Conservation (phyloP, 768 basidiomycete species). For the Podaxis sp. region DNA sequence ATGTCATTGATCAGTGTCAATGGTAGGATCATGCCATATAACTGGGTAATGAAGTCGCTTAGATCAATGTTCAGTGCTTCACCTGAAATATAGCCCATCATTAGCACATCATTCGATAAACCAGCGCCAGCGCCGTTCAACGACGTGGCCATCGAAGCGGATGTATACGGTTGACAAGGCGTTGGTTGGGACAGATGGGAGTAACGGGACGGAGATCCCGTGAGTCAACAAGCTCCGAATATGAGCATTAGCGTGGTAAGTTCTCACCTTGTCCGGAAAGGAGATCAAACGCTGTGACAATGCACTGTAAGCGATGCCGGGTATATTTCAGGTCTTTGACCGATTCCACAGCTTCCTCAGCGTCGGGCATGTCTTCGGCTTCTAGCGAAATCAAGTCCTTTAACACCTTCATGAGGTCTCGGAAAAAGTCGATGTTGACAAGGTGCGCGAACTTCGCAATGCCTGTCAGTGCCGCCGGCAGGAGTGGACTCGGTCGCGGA, state of each 20-base stretch:
- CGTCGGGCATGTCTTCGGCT: conserved; percentile 31
- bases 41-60: conserved; percentile 78
- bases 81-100: conserved; percentile 45
- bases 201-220: conserved; percentile 2
- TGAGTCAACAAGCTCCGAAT: conserved; percentile 4
- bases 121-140: conserved; percentile 2
- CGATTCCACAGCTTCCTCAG: conserved; percentile 17
- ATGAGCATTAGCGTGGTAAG: conserved; percentile 13
- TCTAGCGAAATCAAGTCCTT: conserved; percentile 68
- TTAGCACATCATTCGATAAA: neutral
- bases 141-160: neutral
- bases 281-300: conserved; percentile 96
- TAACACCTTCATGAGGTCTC: conserved; percentile 86
- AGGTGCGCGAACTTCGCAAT: conserved; percentile 93
- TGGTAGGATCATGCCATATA: conserved; percentile 82
- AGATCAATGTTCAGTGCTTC: conserved; percentile 98
- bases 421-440: conserved; percentile 98
- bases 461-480: conserved; percentile 87
- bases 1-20: conserved; percentile 67
- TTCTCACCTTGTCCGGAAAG: conserved; percentile 88
- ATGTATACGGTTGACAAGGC: conserved; percentile 14
- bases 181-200: conserved; percentile 9
- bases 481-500: conserved; percentile 71
- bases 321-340: conserved; percentile 35
- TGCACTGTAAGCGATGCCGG: conserved; percentile 73